Evolutionary conservation across 257 asterid genomes (phyloP), one percentile per base, ranked within the genome.

Genomic region (Plectranthus barbatus): DNA sequence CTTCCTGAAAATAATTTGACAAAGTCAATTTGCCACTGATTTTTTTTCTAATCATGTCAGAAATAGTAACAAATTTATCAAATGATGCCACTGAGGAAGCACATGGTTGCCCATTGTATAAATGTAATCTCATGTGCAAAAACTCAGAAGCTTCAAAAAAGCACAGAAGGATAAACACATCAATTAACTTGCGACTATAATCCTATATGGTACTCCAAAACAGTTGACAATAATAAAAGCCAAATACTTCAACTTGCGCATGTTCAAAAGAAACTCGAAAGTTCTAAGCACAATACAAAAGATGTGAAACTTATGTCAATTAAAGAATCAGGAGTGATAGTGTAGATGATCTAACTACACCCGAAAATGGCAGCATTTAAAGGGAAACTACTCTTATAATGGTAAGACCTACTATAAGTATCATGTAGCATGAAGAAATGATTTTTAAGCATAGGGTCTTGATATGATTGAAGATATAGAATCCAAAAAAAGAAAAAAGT

Each of bases 1-100:
- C 99, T 85, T 93, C 97, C 99, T 93, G 88, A 72, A 78, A 77
- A 66, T 72, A 53, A 70, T 53, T 80, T 18, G 68, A 67, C 46
- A 49, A 71, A 64, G 70, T 76, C 73, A 71, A 74, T 60, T 45
- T 31, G 70, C 51, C 62, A 71, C 68, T 64, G 64, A 63, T 62
- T 77, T 68, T 71, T 74, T 53, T 46, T 55, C n/a, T 67, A 71
- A 52, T 68, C 19, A 69, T 42, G 54, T 33, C 59, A 71, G 44
- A 67, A 45, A 58, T 31, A 49, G 68, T 68, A 56, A 44, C 9
- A 60, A 14, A 45, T 71, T 37, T 41, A 49, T 29, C 58, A 55
- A 61, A 37, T n/a, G 53, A 49, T 44, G 58, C 55, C 57, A 41
- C 59, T 41, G 57, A 17, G 50, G 10, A 64, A 37, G 63, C 53